phyloP scores from a whole-genome alignment of 345 rosid species.

The Murraya koenigii region DNA sequence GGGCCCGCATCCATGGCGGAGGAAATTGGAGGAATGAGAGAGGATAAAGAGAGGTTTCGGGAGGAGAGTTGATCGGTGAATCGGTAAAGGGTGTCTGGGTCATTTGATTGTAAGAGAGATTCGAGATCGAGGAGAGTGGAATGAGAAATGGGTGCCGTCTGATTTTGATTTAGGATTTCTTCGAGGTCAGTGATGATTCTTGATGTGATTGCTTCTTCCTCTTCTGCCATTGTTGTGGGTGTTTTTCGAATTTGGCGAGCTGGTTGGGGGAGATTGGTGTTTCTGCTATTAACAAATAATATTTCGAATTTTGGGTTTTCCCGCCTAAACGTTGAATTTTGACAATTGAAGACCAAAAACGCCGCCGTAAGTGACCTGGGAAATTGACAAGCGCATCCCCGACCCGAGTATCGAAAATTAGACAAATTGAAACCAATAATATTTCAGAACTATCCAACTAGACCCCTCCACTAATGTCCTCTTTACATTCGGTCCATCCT shows the following conservation, averaged over 20 bases:
- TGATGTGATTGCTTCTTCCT: constrained; percentile 19
- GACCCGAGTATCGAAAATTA: too few relatives aligned
- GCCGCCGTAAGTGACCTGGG: too few relatives aligned
- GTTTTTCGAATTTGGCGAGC: neutral
- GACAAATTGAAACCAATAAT: too few relatives aligned
- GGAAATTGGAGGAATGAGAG: constrained; percentile 48
- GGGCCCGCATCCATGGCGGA: constrained; percentile 62
- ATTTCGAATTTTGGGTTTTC: constrained; percentile 14
- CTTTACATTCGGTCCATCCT: too few relatives aligned
- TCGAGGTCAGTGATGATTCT: constrained; percentile 32
- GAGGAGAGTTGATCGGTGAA: constrained; percentile 54
- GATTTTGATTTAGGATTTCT: constrained; percentile 21
- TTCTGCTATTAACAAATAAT: neutral
- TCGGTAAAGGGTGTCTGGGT: constrained; percentile 41
- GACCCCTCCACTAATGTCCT: too few relatives aligned
- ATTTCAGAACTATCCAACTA: too few relatives aligned
- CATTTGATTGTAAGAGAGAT: constrained; percentile 43
- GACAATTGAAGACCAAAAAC: too few relatives aligned
- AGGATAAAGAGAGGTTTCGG: constrained; percentile 35
- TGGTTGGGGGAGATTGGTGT: too few relatives aligned
- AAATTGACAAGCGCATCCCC: too few relatives aligned
- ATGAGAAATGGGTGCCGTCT: constrained; percentile 27
- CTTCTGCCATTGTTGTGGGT: constrained; percentile 22
- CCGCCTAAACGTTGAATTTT: neutral
- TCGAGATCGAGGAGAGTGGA: constrained; percentile 53